Evolutionary conservation across 2,329 filamentous ascomycete genomes (phyloP), one percentile per base, ranked within the genome.

Genomic region (Zasmidium citrigriseum): DNA sequence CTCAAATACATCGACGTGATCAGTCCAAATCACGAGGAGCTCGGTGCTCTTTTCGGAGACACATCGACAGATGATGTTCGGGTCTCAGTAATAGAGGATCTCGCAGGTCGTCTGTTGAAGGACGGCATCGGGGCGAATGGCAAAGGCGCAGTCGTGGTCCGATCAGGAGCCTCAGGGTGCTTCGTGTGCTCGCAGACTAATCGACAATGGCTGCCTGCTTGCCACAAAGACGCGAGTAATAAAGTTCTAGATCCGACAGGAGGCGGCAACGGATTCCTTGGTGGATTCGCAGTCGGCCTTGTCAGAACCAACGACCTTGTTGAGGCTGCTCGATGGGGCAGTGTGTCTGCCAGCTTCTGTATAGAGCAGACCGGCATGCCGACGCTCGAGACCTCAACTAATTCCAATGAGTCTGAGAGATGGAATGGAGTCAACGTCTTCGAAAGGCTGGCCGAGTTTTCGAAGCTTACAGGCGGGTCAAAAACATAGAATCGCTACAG

Each of bases 361-460:
- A 96, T 99, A 68, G 93, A 99, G 76, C 95, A 99, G 74, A 87
- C 96, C 53, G 93, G 95, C 0, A 85, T 96, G 73, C 93, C 93
- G 0, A 72, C 73, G 1, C 69, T 92, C 54, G 68, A 67, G 53
- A 64, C 46, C 27, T 5, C 27, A 20, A 49, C 67, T 4, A 58
- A 49, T 48, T 18, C 47, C 27, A 58, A 71, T 10, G 70, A 69
- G 16, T 12, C 46, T 47, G 80, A 82, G 67, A 70, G 62, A 25
- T 83, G 81, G 81, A 83, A 83, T 62, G 76, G 74, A 14, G 72
- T 73, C n/a, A 61, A 63, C 51, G 78, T 79, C 48, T 61, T 70
- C 50, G 72, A 79, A 27, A 74, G 80, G 57, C 60, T 82, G 55
- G 68, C 65, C 52, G 73, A 77, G 60, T 80, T 41, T n/a, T 4